Base-by-base conservation (phyloP, 176 grass and related monocot genomes). In the Otatea glauca region DNA sequence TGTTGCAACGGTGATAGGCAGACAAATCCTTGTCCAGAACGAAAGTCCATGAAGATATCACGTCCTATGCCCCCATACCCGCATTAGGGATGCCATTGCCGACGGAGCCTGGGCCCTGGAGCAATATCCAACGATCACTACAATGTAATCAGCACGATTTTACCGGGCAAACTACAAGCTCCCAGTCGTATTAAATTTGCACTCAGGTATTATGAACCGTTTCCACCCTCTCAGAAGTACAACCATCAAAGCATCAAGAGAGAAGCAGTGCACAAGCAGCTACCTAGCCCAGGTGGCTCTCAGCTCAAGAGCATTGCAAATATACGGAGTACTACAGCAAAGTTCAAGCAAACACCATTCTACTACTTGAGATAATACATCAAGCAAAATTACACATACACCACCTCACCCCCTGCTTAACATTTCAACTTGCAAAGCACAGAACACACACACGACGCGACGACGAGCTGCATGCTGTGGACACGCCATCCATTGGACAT, bases 341-440 rank as follows among this genome's bases (percentile, higher is more conserved):
- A 17, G 42, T 65, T 6, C 7, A 15, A 62, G 25, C 43, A 53
- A 67, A 67, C 45, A 23, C 11, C 62, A 62, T 29, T 34, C 63
- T 53, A 35, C 42, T 47, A 88, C 71, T 68, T 45, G 9, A 51
- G 65, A 73, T 25, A 59, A 83, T 29, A 59, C 79, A 68, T 73
- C 27, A 72, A 78, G 25, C 62, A 89, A 72, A 70, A 76, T 73
- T 68, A 86, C 78, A 86, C 7, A 18, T 68, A 78, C 17, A 50
- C 38, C 50, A 69, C 32, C 48, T n/a, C 59, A 35, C 5, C 25
- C 65, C 64, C 39, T 38, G 20, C 81, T 73, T 76, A 76, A 59
- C 70, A 85, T 20, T 49, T 74, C 78, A 54, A 1, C 47, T 7
- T 69, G 63, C 29, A 85, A 68, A 68, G n/a, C 38, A 75, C 5